phyloP scores from a whole-genome alignment of 768 basidiomycete genomes.

The Tulasnella sp. region DNA sequence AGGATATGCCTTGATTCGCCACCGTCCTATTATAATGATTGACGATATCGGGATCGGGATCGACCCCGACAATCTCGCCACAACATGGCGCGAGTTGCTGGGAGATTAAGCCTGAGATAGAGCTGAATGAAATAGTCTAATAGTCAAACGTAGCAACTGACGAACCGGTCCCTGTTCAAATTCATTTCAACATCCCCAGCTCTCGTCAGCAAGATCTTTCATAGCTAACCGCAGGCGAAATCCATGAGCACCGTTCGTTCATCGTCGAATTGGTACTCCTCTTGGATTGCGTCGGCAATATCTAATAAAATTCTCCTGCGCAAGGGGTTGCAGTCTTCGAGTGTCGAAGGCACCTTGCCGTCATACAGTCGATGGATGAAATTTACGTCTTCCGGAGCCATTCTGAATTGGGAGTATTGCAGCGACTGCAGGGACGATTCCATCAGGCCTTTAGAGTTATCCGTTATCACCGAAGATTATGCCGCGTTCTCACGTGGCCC shows the following conservation, averaged over 20 bases:
- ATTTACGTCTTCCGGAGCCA: neutral
- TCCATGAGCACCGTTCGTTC: conserved; percentile 51
- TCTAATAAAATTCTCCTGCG: conserved; percentile 18
- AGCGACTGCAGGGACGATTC: neutral
- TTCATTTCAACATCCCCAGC: neutral
- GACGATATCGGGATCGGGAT: conserved; percentile 60
- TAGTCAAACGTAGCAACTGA: neutral
- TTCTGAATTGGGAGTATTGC: neutral
- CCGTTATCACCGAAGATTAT: neutral
- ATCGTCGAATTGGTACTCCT: conserved; percentile 39
- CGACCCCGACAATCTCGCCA: conserved; percentile 57
- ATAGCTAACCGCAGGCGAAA: conserved; percentile 55
- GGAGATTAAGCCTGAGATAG: conserved; percentile 50
- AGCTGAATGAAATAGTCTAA: neutral
- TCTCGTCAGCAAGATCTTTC: conserved; percentile 30
- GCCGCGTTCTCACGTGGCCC: neutral
- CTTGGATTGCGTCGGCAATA: conserved; percentile 23
- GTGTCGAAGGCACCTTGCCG: conserved; percentile 28
- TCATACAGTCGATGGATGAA: conserved; percentile 29
- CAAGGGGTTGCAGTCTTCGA: conserved; percentile 21
- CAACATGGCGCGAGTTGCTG: conserved; percentile 46
- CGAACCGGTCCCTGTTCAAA: neutral
- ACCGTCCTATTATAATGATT: conserved; percentile 50
- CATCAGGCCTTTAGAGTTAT: neutral
- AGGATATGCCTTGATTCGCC: conserved; percentile 49